A percentile compares a stretch with the other conserved stretches of the same genome.
Conservation (phyloP, 2,329 filamentous ascomycete genomes). For the Neoascochyta sp. region DNA sequence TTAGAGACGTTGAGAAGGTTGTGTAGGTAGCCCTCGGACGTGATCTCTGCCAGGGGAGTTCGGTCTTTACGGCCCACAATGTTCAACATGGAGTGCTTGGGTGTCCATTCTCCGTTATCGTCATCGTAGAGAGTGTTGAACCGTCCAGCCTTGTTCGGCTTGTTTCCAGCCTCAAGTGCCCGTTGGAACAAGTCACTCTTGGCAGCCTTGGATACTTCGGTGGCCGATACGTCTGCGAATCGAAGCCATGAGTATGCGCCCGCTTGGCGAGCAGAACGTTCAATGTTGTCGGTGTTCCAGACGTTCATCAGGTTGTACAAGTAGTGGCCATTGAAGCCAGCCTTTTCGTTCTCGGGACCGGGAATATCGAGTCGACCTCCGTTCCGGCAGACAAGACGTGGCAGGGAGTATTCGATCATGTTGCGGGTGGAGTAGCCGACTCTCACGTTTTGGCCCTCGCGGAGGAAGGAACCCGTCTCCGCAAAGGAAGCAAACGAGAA, state of each 20-base stretch:
- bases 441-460: constrained; percentile 75
- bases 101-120: constrained; percentile 63
- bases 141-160: constrained; percentile 57
- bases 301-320: constrained; percentile 83
- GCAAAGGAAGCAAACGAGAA: constrained; percentile 83
- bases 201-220: constrained; percentile 67
- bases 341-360: constrained; percentile 67
- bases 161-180: constrained; percentile 56
- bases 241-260: constrained; percentile 84
- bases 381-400: constrained; percentile 76
- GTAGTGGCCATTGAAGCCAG: constrained; percentile 77
- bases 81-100: constrained; percentile 75
- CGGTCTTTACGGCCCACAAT: constrained; percentile 68
- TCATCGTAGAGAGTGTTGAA: constrained; percentile 66
- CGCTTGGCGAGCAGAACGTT: constrained; percentile 56
- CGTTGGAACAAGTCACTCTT: constrained; percentile 71
- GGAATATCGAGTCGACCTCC: constrained; percentile 72
- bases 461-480: constrained; percentile 90
- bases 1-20: constrained; percentile 76
- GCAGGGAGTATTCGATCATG: constrained; percentile 78
- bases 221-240: constrained; percentile 73
- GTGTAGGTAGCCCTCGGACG: constrained; percentile 67
- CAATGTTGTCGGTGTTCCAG: constrained; percentile 77
- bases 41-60: constrained; percentile 64
- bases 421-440: constrained; percentile 87